phyloP scores from a whole-genome alignment of 306 rosid genomes.

The Dryas alaskensis region DNA sequence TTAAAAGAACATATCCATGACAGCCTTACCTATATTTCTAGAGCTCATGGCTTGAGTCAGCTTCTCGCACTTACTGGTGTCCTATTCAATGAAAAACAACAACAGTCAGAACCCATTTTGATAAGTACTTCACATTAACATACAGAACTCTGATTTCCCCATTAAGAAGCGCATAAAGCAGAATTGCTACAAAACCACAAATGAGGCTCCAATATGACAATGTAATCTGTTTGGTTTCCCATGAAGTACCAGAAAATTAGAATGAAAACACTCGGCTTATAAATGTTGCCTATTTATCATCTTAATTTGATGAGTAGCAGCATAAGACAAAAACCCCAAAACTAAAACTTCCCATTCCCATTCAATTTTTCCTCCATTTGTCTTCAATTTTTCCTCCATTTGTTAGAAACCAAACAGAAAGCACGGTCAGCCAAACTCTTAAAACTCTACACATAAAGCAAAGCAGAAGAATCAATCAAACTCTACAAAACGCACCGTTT shows the following conservation, averaged over 20 bases:
- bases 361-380: slow-evolving; percentile 3
- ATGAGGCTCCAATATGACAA: neutral
- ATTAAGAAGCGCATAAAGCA: neutral
- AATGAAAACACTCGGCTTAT: neutral
- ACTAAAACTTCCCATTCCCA: neutral
- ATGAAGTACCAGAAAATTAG: neutral
- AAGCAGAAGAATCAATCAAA: neutral
- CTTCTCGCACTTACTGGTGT: slow-evolving; percentile 38
- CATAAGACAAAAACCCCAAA: neutral
- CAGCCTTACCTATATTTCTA: slow-evolving; percentile 42
- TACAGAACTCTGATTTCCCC: neutral
- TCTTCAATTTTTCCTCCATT: slow-evolving; percentile 1
- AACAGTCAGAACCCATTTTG: slow-evolving; percentile 1
- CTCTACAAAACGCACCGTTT: slow-evolving; percentile 21
- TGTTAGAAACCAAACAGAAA: slow-evolving; percentile 6
- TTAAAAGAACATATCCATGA: slow-evolving; percentile 1
- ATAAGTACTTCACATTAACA: neutral
- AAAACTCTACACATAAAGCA: neutral
- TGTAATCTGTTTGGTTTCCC: neutral
- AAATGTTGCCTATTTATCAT: neutral
- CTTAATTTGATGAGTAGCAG: neutral
- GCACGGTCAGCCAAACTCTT: neutral
- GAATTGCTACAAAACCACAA: neutral
- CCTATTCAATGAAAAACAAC: slow-evolving; percentile 48
- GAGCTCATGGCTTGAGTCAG: slow-evolving; percentile 38